Evolutionary conservation across 495 filamentous ascomycete species (phyloP).

Genomic region (Penicillium bialowiezense): DNA sequence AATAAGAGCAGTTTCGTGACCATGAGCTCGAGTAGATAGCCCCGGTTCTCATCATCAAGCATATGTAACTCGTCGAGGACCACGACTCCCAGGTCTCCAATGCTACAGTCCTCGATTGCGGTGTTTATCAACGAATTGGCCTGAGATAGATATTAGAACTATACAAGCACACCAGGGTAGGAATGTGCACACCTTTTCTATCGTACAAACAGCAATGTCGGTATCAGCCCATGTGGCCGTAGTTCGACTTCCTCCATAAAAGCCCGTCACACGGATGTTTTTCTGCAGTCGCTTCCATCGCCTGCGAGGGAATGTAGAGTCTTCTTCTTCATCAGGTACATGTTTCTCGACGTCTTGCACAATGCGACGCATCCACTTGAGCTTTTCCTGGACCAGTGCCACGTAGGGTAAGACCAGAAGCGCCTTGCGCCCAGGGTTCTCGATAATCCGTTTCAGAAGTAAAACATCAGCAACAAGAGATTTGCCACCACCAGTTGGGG

Average conservation of each 20-base stretch:
- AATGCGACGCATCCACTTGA: slow-evolving; percentile 70
- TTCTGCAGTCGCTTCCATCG: slow-evolving; percentile 34
- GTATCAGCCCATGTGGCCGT: slow-evolving; percentile 68
- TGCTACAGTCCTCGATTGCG: slow-evolving; percentile 69
- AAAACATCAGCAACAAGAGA: slow-evolving; percentile 74
- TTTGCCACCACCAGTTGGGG: slow-evolving; percentile 83
- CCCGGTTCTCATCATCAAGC: slow-evolving; percentile 76
- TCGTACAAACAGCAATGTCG: slow-evolving; percentile 78
- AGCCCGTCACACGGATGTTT: slow-evolving; percentile 63
- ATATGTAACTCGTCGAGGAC: slow-evolving; percentile 83
- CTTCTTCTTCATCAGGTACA: slow-evolving; percentile 26
- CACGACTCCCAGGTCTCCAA: slow-evolving; percentile 62
- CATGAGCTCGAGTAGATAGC: slow-evolving; percentile 78
- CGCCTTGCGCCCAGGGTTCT: slow-evolving; percentile 64
- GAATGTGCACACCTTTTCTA: slow-evolving; percentile 65
- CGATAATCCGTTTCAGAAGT: slow-evolving; percentile 69
- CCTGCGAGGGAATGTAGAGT: slow-evolving; percentile 19
- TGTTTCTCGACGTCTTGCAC: slow-evolving; percentile 60
- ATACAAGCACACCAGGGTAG: background rate
- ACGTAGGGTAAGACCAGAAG: slow-evolving; percentile 80
- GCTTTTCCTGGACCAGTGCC: slow-evolving; percentile 79
- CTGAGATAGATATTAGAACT: slow-evolving; percentile 33
- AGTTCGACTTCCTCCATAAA: slow-evolving; percentile 69
- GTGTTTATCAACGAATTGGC: slow-evolving; percentile 77
- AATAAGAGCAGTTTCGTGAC: slow-evolving; percentile 72